Conservation (phyloP, 2,329 filamentous ascomycete genomes). For the Septoria petroselini region DNA sequence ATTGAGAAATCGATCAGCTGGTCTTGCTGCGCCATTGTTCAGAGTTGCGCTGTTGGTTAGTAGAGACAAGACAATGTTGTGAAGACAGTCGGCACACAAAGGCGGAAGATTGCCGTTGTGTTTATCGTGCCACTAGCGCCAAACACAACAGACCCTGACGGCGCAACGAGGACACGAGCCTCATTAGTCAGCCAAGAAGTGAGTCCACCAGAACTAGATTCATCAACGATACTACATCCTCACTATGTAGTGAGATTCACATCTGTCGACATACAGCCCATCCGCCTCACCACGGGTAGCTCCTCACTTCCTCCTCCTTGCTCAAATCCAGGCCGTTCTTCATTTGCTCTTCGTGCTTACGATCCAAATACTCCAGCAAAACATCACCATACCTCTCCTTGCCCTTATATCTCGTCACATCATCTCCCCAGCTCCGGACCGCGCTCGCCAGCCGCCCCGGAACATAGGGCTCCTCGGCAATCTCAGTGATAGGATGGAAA, state of each 20-base stretch:
- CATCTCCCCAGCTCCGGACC: constrained; percentile 74
- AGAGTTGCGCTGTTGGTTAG: constrained; percentile 5
- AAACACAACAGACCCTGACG: no score
- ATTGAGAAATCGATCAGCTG: constrained; percentile 70
- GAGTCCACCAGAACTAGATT: no score
- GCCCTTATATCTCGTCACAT: constrained; percentile 75
- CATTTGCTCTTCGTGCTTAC: constrained; percentile 70
- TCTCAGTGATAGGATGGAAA: constrained; percentile 67
- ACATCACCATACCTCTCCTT: constrained; percentile 70
- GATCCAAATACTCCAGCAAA: constrained; percentile 71
- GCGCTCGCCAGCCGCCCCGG: constrained; percentile 75
- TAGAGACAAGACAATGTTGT: neutral
- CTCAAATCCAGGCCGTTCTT: constrained; percentile 61
- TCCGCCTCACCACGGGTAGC: constrained; percentile 57
- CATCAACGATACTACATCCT: no score
- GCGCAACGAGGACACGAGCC: no score
- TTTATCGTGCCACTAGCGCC: no score
- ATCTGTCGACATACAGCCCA: neutral
- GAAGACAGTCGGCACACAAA: no score
- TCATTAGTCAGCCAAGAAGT: no score
- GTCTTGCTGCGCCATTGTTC: constrained; percentile 34
- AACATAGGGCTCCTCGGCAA: constrained; percentile 70
- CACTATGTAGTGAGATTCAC: no score
- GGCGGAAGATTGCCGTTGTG: no score
- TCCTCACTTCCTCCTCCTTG: constrained; percentile 57